These are phyloP conservation scores for Gnomoniopsis smithogilvyi DNA, from an alignment of 2,329 filamentous ascomycete genomes.

Conservation along the genomic window DNA sequence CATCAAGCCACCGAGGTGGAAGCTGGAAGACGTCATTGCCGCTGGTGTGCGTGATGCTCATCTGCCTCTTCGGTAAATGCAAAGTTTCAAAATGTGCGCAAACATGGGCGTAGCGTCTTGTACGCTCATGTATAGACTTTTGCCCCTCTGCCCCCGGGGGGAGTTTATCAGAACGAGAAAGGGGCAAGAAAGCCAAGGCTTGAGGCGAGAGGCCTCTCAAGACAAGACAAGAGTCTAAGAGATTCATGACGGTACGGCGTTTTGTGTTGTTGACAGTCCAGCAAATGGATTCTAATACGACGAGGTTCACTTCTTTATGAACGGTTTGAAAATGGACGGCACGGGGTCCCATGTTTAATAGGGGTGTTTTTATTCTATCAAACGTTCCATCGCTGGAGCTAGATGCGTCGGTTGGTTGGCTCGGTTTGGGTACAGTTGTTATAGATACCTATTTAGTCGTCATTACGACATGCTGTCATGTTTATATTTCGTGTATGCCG, in stretches of 20 bases:
- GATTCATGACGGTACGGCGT: background rate
- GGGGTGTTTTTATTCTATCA: background rate
- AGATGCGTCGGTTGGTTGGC: background rate
- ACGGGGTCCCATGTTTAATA: background rate
- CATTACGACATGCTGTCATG: background rate
- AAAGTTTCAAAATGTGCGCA: constrained; percentile 12
- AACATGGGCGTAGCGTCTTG: constrained; percentile 16
- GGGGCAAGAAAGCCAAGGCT: background rate
- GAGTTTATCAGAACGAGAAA: background rate
- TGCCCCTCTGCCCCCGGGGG: background rate
- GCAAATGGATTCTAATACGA: background rate
- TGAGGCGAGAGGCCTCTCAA: background rate
- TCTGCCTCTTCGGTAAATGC: constrained; percentile 58
- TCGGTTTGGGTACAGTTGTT: background rate
- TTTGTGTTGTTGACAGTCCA: background rate
- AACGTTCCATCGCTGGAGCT: background rate
- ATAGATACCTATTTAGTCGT: background rate
- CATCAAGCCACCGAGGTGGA: constrained; percentile 76
- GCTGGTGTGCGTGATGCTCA: constrained; percentile 75
- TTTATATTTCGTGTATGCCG: background rate
- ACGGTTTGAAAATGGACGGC: background rate
- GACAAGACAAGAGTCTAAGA: background rate
- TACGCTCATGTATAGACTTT: constrained; percentile 11
- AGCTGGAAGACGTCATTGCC: constrained; percentile 75
- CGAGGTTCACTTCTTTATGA: background rate